Evolutionary conservation across 805 yeast species (phyloP).

Genomic region (Pichia scutulata): DNA sequence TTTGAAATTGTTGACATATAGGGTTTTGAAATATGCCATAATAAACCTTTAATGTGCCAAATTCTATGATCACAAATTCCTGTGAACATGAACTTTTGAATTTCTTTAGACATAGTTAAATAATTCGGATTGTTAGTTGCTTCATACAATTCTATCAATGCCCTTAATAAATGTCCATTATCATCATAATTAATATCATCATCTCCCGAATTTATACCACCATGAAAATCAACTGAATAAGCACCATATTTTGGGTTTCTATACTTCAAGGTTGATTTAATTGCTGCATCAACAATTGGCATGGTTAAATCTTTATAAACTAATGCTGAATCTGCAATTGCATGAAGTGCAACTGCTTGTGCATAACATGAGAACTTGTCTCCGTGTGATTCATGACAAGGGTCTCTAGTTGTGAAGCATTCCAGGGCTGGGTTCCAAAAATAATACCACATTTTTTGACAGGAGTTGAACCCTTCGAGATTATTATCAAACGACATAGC

Average conservation of each 20-base stretch:
- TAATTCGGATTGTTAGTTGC: conserved; percentile 50
- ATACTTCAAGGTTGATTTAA: conserved; percentile 43
- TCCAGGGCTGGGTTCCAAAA: conserved; percentile 33
- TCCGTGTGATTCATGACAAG: conserved; percentile 39
- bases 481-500: conserved; percentile 21
- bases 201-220: conserved; percentile 33
- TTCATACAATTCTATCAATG: conserved; percentile 58
- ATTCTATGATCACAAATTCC: conserved; percentile 47
- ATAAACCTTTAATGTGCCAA: conserved; percentile 49
- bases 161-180: conserved; percentile 67
- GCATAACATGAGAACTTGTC: conserved; percentile 62
- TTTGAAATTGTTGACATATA: conserved; percentile 45
- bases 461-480: conserved; percentile 33
- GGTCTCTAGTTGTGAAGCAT: conserved; percentile 34
- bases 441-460: conserved; percentile 34
- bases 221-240: conserved; percentile 41
- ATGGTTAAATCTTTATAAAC: conserved; percentile 43
- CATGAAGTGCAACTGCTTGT: conserved; percentile 56
- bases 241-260: conserved; percentile 45
- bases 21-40: conserved; percentile 56
- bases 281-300: conserved; percentile 47
- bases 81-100: conserved; percentile 54
- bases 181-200: conserved; percentile 69
- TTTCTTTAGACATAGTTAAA: conserved; percentile 49
- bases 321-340: conserved; percentile 58